Evolutionary conservation across 495 filamentous ascomycete species (phyloP).

Genomic region (Penicillium desertorum): DNA sequence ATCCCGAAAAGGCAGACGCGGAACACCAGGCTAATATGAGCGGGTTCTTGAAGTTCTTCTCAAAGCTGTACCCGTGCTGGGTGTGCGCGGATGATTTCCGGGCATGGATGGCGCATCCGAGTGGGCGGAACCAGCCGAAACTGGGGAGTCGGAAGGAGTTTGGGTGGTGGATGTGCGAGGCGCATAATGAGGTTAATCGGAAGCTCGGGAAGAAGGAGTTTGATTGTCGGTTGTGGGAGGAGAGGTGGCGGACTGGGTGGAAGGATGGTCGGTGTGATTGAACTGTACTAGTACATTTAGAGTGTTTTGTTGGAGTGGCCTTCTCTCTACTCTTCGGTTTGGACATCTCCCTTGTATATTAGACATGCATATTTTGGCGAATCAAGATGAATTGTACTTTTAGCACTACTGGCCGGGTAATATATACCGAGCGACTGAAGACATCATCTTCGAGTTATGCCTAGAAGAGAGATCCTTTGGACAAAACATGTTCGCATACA

Average conservation of each 20-base stretch:
- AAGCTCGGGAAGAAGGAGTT: slow-evolving; percentile 91
- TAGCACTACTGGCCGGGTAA: background rate
- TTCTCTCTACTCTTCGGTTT: slow-evolving; percentile 16
- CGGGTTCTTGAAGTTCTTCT: slow-evolving; percentile 77
- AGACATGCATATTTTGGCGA: slow-evolving; percentile 12
- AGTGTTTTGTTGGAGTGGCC: background rate
- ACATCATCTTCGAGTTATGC: background rate
- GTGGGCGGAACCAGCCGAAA: slow-evolving; percentile 60
- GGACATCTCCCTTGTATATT: slow-evolving; percentile 14
- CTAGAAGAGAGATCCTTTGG: background rate
- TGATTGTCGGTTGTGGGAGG: slow-evolving; percentile 89
- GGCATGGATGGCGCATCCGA: slow-evolving; percentile 68
- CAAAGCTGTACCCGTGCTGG: slow-evolving; percentile 91
- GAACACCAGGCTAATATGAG: slow-evolving; percentile 70
- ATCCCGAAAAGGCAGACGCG: slow-evolving; percentile 65
- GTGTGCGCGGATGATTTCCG: slow-evolving; percentile 91
- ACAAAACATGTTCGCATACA: slow-evolving; percentile 31
- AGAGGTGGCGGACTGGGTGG: slow-evolving; percentile 93
- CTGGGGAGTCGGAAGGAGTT: slow-evolving; percentile 70
- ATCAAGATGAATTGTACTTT: slow-evolving; percentile 1
- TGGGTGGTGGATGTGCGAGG: slow-evolving; percentile 92
- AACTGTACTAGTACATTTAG: slow-evolving; percentile 9
- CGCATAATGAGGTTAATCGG: slow-evolving; percentile 95
- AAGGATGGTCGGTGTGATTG: slow-evolving; percentile 72
- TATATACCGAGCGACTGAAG: background rate